Evolutionary conservation across 345 rosid species (phyloP).

Genomic region (Cardamine chenopodiifolia): DNA sequence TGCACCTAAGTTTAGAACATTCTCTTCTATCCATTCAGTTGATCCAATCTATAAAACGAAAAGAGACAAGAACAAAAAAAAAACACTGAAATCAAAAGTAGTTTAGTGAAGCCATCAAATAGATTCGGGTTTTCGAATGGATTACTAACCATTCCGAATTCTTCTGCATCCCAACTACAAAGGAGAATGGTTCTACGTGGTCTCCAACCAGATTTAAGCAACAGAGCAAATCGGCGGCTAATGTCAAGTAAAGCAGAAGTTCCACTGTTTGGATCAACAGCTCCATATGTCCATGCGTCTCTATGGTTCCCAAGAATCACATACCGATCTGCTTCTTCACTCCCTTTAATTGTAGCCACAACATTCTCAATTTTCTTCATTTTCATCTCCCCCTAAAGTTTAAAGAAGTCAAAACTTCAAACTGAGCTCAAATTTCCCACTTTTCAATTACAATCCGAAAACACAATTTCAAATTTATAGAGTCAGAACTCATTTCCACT

Average conservation of each 20-base stretch:
- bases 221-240: constrained; percentile 65
- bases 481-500: not conserved
- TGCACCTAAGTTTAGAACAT: constrained; percentile 73
- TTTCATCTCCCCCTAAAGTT: constrained; percentile 72
- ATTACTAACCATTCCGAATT: constrained; percentile 94
- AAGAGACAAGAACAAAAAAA: not conserved
- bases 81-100: not conserved
- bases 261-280: constrained; percentile 97
- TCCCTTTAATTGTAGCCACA: constrained; percentile 70
- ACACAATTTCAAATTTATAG: not conserved
- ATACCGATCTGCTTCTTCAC: constrained; percentile 78
- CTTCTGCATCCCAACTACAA: constrained; percentile 98
- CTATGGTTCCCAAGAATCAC: constrained; percentile 90
- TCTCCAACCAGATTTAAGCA: constrained; percentile 76
- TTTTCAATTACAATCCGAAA: not conserved
- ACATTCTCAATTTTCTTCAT: constrained; percentile 64
- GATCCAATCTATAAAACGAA: constrained; percentile 65
- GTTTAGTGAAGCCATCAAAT: not conserved
- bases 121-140: not conserved
- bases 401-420: not conserved
- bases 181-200: constrained; percentile 87
- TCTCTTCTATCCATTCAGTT: constrained; percentile 98
- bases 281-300: constrained; percentile 99
- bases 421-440: not conserved
- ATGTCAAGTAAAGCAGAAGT: constrained; percentile 94